phyloP scores from a whole-genome alignment of 2,329 filamentous ascomycete genomes.

The Fusarium sacchari region DNA sequence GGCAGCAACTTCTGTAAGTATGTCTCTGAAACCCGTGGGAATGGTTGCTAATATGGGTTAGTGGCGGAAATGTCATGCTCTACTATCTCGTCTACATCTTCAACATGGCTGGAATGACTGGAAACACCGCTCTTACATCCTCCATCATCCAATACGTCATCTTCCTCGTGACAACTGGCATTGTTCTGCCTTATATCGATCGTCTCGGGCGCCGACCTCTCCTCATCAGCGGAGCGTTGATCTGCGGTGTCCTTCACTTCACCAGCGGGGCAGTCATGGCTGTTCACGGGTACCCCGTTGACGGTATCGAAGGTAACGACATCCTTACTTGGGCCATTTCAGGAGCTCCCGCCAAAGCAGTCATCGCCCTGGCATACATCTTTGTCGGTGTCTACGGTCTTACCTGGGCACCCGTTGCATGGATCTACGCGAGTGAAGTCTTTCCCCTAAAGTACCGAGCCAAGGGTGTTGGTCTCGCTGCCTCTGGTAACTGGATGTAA shows the following conservation, averaged over 20 bases:
- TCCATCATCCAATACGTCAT: conserved; percentile 66
- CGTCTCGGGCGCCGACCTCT: conserved; percentile 59
- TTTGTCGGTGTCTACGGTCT: conserved; percentile 51
- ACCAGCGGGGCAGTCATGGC: conserved; percentile 62
- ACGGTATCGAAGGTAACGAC: conserved; percentile 56
- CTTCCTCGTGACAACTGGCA: conserved; percentile 62
- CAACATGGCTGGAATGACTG: conserved; percentile 65
- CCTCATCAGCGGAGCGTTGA: conserved; percentile 57
- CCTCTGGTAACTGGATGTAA: conserved; percentile 56
- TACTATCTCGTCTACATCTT: conserved; percentile 73
- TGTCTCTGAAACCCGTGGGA: fast-evolving
- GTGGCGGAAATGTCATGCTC: conserved; percentile 63
- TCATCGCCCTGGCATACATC: conserved; percentile 62
- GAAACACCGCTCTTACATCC: conserved; percentile 55
- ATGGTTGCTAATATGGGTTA: conserved; percentile 5
- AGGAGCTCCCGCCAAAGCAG: conserved; percentile 57
- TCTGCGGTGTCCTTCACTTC: conserved; percentile 59
- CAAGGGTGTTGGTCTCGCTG: conserved; percentile 64
- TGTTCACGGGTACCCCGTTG: conserved; percentile 55
- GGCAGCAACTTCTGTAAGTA: conserved; percentile 59
- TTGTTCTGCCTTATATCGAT: conserved; percentile 61
- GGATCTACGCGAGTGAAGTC: conserved; percentile 69
- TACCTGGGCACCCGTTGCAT: conserved; percentile 61
- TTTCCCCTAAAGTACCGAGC: conserved; percentile 60
- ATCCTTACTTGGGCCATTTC: conserved; percentile 58